Evolutionary conservation across 441 rosid species (phyloP), one percentile per base, ranked within the genome.

Genomic region (Populus hybrid): DNA sequence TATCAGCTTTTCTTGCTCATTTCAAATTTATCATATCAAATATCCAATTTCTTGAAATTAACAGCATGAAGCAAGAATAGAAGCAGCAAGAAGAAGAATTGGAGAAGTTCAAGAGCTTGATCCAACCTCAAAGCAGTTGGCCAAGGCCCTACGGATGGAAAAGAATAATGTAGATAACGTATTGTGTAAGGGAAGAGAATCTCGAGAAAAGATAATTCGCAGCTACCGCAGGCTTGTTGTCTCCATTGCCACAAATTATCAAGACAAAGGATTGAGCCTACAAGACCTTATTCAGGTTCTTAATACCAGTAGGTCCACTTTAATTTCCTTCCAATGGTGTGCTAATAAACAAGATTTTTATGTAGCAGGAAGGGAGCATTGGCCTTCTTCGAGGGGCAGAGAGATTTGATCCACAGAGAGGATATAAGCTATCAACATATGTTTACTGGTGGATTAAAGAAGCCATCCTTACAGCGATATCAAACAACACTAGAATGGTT

Each of bases 391-490:
- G 85, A 73, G 92, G 91, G 7, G 92, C 89, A 42, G 88, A 83
- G 85, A 85, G 82, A 73, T 89, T 87, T 75, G 88, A 89, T 83
- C 88, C 91, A 0, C 82, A 80, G 70, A 76, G 85, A 76, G 91
- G 92, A 26, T 86, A 79, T 75, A 89, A 89, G 80, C 84, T 89
- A 66, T 89, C 92, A 2, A 89, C 92, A 61, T 89, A 87, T 75
- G 89, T 76, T 71, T 87, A 87, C 82, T 89, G 90, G 90, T 87
- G 92, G 92, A 87, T 89, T 79, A 89, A 79, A 82, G 89, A 89
- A 65, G 90, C 92, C 30, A 86, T 89, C 28, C 66, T 87, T 57
- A 84, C 82, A 32, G 87, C 92, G 30, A 75, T 87, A 24, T 79
- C 87, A 4, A 85, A 85, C 75, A 87, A 85, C 50, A 86, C 90